Evolutionary conservation across 345 rosid genomes (phyloP).

Genomic region (Rhodamnia argentea): DNA sequence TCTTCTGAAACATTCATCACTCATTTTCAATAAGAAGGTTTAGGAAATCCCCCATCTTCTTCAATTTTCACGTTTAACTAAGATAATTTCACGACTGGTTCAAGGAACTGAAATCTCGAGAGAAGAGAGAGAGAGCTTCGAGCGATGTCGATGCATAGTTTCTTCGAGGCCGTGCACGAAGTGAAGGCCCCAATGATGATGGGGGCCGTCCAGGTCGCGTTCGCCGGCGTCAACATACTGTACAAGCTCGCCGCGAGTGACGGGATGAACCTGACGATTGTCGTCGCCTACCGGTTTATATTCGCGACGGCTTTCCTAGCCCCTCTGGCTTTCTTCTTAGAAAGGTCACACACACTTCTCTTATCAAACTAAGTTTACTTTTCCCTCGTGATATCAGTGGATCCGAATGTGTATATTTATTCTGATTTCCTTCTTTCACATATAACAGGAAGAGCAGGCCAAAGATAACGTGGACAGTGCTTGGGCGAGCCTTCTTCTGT

Average conservation of each 20-base stretch:
- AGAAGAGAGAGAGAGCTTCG: background rate
- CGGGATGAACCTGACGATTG: slow-evolving; percentile 2
- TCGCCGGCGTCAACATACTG: background rate
- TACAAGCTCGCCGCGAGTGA: slow-evolving; percentile 3
- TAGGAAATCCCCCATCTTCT: background rate
- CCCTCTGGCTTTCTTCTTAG: slow-evolving; percentile 4
- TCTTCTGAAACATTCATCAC: background rate
- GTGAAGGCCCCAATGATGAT: slow-evolving; percentile 3
- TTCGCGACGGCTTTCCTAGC: background rate
- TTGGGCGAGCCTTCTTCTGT: slow-evolving; percentile 31
- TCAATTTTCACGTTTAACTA: background rate
- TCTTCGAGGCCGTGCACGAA: background rate
- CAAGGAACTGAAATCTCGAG: background rate
- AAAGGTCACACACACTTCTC: slow-evolving; percentile 1
- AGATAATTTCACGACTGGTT: background rate
- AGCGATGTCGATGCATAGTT: background rate
- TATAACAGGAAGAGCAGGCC: slow-evolving; percentile 35
- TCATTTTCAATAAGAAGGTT: background rate
- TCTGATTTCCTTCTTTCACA: background rate
- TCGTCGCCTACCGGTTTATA: slow-evolving; percentile 2
- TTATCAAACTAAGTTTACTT: background rate
- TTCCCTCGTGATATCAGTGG: background rate
- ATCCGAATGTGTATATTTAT: background rate
- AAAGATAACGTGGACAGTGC: slow-evolving; percentile 36
- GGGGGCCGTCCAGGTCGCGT: slow-evolving; percentile 4